Evolutionary conservation across 2,329 filamentous ascomycete genomes (phyloP).

Genomic region (Aspergillaceae sp.): DNA sequence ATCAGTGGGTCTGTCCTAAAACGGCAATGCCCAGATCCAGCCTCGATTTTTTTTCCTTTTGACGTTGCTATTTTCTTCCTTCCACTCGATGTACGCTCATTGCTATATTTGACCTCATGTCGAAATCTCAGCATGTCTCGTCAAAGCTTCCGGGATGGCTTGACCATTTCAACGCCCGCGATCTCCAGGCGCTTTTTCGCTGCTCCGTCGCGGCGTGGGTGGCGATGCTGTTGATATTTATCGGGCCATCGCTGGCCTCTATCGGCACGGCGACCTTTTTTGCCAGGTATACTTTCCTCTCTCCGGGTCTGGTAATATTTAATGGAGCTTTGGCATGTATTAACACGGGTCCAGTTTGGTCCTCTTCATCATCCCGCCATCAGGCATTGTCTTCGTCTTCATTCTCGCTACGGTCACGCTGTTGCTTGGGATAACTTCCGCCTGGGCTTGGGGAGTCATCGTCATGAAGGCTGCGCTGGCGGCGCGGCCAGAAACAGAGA

Average conservation of each 20-base stretch:
- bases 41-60: slow-evolving; percentile 21
- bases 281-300: slow-evolving; percentile 15
- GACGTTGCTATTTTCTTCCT: slow-evolving; percentile 5
- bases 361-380: slow-evolving; percentile 40
- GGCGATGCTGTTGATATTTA: slow-evolving; percentile 40
- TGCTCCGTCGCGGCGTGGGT: slow-evolving; percentile 43
- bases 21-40: neutral
- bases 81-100: neutral
- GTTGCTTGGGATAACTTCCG: slow-evolving; percentile 40
- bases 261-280: slow-evolving; percentile 43
- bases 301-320: neutral
- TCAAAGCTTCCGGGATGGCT: slow-evolving; percentile 20
- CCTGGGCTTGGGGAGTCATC: slow-evolving; percentile 44
- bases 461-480: slow-evolving; percentile 43
- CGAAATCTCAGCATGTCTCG: neutral
- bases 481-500: slow-evolving; percentile 33
- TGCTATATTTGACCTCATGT: neutral
- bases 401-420: slow-evolving; percentile 37
- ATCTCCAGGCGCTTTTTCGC: slow-evolving; percentile 41
- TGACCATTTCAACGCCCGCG: slow-evolving; percentile 41
- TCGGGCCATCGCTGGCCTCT: slow-evolving; percentile 33
- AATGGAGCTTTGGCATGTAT: neutral
- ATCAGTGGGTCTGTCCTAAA: neutral
- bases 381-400: slow-evolving; percentile 40
- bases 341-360: slow-evolving; percentile 20